Percentiles rank a stretch among this genome's conserved stretches.
Evolutionary conservation across 1,284 basidiomycete genomes (phyloP).

Genomic region (Ustilago crameri): DNA sequence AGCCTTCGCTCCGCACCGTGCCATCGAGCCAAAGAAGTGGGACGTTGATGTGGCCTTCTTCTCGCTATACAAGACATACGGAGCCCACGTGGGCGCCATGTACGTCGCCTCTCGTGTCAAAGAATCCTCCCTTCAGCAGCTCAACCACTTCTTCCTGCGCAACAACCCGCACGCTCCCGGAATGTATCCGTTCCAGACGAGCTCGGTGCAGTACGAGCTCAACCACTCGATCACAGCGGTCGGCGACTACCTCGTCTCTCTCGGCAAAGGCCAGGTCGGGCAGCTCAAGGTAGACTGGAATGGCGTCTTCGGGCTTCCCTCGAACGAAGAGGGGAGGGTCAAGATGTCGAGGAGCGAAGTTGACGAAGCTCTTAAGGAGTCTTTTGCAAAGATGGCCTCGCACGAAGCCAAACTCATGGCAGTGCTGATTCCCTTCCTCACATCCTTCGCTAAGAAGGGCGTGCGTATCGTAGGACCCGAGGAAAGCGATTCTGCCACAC

Average conservation of each 20-base stretch:
- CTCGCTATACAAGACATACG: conserved; percentile 83
- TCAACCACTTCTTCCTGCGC: conserved; percentile 78
- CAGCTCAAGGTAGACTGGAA: conserved; percentile 28
- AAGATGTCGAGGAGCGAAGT: conserved; percentile 5
- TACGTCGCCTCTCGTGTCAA: conserved; percentile 74
- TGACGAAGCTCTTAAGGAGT: conserved; percentile 54
- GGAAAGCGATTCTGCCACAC: conserved; percentile 24
- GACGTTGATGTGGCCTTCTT: conserved; percentile 78
- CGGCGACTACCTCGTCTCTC: conserved; percentile 75
- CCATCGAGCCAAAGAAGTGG: conserved; percentile 73
- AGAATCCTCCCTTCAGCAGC: conserved; percentile 71
- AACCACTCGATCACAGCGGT: conserved; percentile 75
- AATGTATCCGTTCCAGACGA: conserved; percentile 76
- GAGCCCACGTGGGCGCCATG: conserved; percentile 77
- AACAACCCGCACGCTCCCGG: conserved; percentile 65
- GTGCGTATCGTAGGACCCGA: conserved; percentile 76
- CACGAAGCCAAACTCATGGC: conserved; percentile 71
- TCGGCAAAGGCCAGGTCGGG: conserved; percentile 61
- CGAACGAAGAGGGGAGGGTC: neutral
- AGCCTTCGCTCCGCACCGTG: conserved; percentile 80
- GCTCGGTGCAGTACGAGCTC: conserved; percentile 75
- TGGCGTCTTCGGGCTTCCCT: neutral
- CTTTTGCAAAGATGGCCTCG: conserved; percentile 66
- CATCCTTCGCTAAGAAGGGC: conserved; percentile 69
- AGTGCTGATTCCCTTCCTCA: conserved; percentile 71